A percentile compares a stretch with the other conserved stretches of the same genome.
These are phyloP conservation scores for Aaosphaeria pasadenensis DNA, from an alignment of 2,329 filamentous ascomycete genomes.

Conservation along the genomic window DNA sequence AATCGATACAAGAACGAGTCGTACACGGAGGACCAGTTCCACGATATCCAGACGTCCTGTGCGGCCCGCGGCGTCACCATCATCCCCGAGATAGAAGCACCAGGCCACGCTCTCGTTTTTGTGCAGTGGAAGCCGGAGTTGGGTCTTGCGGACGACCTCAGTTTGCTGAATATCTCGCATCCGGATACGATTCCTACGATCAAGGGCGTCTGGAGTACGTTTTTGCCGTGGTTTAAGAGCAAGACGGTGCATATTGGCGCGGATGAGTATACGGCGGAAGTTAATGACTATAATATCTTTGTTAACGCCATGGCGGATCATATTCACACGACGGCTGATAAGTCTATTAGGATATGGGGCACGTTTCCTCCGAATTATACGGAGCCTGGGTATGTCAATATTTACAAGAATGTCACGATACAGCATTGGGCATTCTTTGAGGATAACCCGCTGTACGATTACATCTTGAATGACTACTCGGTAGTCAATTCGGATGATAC, in stretches of 20 bases:
- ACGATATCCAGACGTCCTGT: conserved; percentile 15
- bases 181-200: conserved; percentile 15
- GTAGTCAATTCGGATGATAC: conserved; percentile 44
- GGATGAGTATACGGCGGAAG: conserved; percentile 16
- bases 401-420: conserved; percentile 33
- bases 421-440: conserved; percentile 46
- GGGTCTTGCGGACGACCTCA: conserved; percentile 26
- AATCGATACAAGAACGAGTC: conserved; percentile 41
- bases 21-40: conserved; percentile 15
- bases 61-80: conserved; percentile 18
- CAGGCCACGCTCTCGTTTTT: conserved; percentile 16
- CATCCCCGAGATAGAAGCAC: conserved; percentile 20
- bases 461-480: conserved; percentile 31
- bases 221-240: conserved; percentile 19
- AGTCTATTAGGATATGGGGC: conserved; percentile 20
- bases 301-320: conserved; percentile 16
- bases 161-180: conserved; percentile 18
- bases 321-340: conserved; percentile 8
- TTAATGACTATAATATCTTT: conserved; percentile 18
- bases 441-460: conserved; percentile 39
- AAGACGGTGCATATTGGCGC: conserved; percentile 20
- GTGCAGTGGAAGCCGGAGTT: conserved; percentile 24
- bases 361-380: conserved; percentile 37
- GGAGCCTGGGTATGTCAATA: conserved; percentile 14
- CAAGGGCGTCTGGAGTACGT: conserved; percentile 15